Evolutionary conservation across 2,329 filamentous ascomycete genomes (phyloP).

Genomic region (Xylaria sp.): DNA sequence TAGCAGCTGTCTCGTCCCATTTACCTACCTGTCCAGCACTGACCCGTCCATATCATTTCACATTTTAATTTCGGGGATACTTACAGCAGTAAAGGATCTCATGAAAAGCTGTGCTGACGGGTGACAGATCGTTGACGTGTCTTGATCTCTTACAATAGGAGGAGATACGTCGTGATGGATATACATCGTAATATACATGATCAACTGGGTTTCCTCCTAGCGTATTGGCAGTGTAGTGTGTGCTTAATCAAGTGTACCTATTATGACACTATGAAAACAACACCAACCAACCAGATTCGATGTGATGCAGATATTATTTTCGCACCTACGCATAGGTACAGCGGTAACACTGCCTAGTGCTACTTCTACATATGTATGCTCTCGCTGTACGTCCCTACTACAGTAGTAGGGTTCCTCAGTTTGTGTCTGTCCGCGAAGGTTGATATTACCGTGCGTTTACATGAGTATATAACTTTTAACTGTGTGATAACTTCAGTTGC

Average conservation of each 20-base stretch:
- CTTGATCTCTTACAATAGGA: slow-evolving; percentile 21
- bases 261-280: background rate
- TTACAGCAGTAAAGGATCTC: background rate
- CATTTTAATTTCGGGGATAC: slow-evolving; percentile 11
- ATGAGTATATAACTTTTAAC: no score
- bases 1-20: slow-evolving; percentile 18
- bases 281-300: background rate
- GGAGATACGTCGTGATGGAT: background rate
- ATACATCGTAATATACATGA: background rate
- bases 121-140: slow-evolving; percentile 27
- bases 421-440: no score
- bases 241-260: background rate
- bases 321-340: background rate
- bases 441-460: no score
- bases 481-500: no score
- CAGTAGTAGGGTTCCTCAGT: background rate
- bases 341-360: slow-evolving; percentile 12
- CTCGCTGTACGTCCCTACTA: background rate
- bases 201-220: slow-evolving; percentile 15
- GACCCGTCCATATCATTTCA: background rate
- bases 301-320: background rate
- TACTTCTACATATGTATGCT: slow-evolving; percentile 13
- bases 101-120: slow-evolving; percentile 18
- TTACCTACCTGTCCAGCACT: background rate
- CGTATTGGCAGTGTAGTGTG: background rate